phyloP scores from a whole-genome alignment of 2,329 filamentous ascomycete species.

The Trichoderma oligosporum region DNA sequence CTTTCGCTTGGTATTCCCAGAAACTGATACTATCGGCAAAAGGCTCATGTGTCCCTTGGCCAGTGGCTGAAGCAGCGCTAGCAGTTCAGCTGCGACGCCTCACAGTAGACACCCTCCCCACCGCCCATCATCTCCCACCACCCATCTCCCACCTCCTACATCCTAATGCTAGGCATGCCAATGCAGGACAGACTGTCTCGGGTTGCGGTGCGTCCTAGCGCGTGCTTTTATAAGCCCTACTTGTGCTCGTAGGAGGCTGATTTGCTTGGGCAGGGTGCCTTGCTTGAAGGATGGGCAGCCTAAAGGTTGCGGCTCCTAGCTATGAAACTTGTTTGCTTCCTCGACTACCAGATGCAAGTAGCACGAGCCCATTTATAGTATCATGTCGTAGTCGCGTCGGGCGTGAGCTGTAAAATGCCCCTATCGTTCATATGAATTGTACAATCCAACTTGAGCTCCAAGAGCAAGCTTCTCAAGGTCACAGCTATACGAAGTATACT shows the following conservation, averaged over 20 bases:
- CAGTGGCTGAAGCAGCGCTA: slow-evolving; percentile 15
- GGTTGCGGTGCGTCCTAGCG: not conserved
- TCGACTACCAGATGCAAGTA: not conserved
- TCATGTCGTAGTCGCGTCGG: not conserved
- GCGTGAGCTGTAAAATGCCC: not conserved
- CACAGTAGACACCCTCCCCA: slow-evolving; percentile 7
- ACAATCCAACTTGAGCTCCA: not conserved
- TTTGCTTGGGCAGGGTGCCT: not conserved
- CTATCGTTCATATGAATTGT: not conserved
- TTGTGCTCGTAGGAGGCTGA: not conserved
- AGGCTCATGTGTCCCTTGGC: not conserved
- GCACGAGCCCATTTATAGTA: slow-evolving; percentile 3
- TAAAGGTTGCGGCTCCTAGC: slow-evolving; percentile 4
- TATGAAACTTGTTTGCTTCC: not conserved
- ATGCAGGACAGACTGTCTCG: not conserved
- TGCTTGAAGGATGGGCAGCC: slow-evolving; percentile 8
- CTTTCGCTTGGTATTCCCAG: not conserved
- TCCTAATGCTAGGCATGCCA: not conserved
- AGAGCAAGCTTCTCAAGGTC: not conserved
- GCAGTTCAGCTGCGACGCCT: slow-evolving; percentile 13
- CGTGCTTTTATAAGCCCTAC: too few species aligned
- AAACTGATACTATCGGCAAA: not conserved
- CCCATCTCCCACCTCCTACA: not conserved
- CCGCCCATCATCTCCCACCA: too few species aligned
- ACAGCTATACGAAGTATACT: not conserved